Evolutionary conservation across 495 filamentous ascomycete genomes (phyloP).

Genomic region (Penicillium simplicissimum): DNA sequence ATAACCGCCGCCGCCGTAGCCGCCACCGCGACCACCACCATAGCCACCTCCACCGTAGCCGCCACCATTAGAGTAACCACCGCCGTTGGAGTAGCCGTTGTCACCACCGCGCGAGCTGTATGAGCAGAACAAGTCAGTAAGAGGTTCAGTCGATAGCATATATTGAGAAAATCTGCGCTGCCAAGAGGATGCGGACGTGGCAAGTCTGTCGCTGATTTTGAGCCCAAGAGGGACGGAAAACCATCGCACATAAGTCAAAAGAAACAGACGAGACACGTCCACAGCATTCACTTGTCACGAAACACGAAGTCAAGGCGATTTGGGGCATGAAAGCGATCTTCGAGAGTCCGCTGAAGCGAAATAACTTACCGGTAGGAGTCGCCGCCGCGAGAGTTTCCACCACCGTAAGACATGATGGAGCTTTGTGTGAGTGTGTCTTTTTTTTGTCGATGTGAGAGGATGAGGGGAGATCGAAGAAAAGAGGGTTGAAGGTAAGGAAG

Average conservation of each 20-base stretch:
- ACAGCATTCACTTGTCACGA: not conserved
- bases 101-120: slow-evolving; percentile 46
- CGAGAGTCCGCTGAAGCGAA: not conserved
- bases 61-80: slow-evolving; percentile 31
- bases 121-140: slow-evolving; percentile 23
- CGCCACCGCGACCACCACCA: slow-evolving; percentile 53
- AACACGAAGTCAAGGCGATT: not conserved
- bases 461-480: slow-evolving; percentile 4
- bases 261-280: not conserved
- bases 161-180: not conserved
- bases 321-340: not conserved
- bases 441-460: not conserved
- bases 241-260: not conserved
- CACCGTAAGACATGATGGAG: slow-evolving; percentile 71
- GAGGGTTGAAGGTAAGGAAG: slow-evolving; percentile 14
- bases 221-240: not conserved
- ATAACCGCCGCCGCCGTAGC: slow-evolving; percentile 46
- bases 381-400: slow-evolving; percentile 56
- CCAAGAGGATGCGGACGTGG: not conserved
- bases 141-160: not conserved
- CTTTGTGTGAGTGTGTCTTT: slow-evolving; percentile 19
- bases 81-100: slow-evolving; percentile 46
- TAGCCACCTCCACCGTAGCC: slow-evolving; percentile 44
- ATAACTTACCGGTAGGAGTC: slow-evolving; percentile 48
- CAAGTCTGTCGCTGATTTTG: not conserved